Conservation (phyloP, 352 stramenopile genomes). For the Pythium rishiriense region DNA sequence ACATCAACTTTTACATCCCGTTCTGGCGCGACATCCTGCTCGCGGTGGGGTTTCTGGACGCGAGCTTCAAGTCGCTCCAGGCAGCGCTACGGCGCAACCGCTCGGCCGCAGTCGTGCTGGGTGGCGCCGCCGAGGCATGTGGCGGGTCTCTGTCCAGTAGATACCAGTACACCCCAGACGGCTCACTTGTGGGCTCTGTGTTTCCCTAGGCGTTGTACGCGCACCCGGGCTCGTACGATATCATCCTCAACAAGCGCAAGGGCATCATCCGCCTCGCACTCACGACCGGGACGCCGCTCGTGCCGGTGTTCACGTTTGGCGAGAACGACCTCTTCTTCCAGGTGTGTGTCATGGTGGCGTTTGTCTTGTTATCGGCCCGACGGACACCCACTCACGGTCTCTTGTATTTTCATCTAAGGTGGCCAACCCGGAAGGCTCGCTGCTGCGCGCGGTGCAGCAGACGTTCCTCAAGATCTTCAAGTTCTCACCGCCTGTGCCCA, state of each 20-base stretch:
- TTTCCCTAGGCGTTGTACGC: conserved; percentile 52
- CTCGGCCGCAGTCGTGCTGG: conserved; percentile 40
- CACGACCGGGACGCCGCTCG: conserved; percentile 47
- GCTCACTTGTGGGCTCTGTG: no score
- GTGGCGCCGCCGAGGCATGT: conserved; percentile 46
- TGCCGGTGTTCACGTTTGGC: conserved; percentile 72
- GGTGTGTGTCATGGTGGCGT: conserved; percentile 7
- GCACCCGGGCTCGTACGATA: conserved; percentile 42
- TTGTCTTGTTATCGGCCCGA: not conserved
- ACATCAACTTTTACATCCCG: conserved; percentile 49
- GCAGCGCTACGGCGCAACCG: conserved; percentile 32
- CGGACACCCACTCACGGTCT: not conserved
- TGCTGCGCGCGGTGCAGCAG: conserved; percentile 40
- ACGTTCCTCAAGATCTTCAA: conserved; percentile 38
- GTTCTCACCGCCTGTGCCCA: conserved; percentile 41
- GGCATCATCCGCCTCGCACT: conserved; percentile 68
- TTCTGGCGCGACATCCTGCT: conserved; percentile 58
- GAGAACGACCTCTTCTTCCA: conserved; percentile 62
- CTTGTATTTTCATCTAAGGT: conserved; percentile 21
- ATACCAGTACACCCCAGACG: not conserved
- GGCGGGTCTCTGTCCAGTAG: not conserved
- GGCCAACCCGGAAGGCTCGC: conserved; percentile 41
- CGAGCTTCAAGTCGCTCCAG: conserved; percentile 43
- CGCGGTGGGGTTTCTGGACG: conserved; percentile 50
- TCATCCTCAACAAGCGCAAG: conserved; percentile 67